Conservation (phyloP, 2,329 filamentous ascomycete genomes). For the Beauveria sp. region DNA sequence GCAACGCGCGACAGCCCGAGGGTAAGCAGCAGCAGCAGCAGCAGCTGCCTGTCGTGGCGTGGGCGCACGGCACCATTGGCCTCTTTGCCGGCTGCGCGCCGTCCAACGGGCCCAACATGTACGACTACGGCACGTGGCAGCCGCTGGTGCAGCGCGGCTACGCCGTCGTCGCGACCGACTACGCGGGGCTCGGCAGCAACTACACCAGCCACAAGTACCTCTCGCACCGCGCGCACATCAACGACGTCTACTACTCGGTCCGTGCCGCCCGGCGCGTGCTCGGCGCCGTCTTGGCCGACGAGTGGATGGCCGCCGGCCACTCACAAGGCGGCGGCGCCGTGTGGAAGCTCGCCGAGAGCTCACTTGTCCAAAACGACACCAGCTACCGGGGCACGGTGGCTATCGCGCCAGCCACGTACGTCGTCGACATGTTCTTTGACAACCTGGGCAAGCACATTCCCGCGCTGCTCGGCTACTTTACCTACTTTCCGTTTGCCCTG, state of each 20-base stretch:
- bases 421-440: constrained; percentile 12
- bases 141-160: constrained; percentile 11
- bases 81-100: constrained; percentile 14
- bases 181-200: constrained; percentile 17
- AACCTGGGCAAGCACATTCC: neutral
- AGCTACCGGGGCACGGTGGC: constrained; percentile 13
- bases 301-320: constrained; percentile 14
- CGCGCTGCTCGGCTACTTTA: neutral
- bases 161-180: constrained; percentile 18
- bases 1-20: no score
- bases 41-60: constrained; percentile 10
- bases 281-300: neutral
- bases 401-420: constrained; percentile 13
- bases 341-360: constrained; percentile 16
- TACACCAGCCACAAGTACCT: constrained; percentile 16
- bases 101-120: constrained; percentile 12
- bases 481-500: constrained; percentile 5
- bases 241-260: constrained; percentile 8
- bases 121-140: constrained; percentile 15
- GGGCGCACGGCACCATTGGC: constrained; percentile 15
- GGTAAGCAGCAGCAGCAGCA: neutral
- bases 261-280: constrained; percentile 10
- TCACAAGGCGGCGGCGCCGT: constrained; percentile 17
- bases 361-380: neutral
- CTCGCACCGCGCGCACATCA: constrained; percentile 11